Evolutionary conservation across 2,329 filamentous ascomycete species (phyloP).

Genomic region (Colletotrichum horii): DNA sequence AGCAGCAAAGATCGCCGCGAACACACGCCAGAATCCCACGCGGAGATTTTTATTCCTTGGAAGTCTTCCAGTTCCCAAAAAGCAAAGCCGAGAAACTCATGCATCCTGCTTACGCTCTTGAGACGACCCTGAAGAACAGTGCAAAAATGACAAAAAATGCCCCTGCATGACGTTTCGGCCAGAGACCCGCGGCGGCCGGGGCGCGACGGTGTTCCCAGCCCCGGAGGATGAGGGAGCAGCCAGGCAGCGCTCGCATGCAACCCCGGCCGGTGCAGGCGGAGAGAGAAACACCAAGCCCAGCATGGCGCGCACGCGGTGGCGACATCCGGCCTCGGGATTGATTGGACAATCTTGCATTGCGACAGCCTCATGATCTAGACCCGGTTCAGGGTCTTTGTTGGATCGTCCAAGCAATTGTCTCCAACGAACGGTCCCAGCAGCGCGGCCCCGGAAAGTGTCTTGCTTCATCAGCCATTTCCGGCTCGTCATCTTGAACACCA

Average conservation of each 20-base stretch:
- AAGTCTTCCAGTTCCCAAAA: background rate
- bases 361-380: constrained; percentile 17
- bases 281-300: background rate
- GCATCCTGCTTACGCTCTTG: background rate
- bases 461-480: background rate
- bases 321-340: background rate
- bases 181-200: background rate
- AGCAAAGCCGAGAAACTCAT: background rate
- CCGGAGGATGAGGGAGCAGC: background rate
- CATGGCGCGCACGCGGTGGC: background rate
- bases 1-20: constrained; percentile 1
- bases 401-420: background rate
- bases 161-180: background rate
- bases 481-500: background rate
- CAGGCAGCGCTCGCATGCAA: background rate
- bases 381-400: background rate
- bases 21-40: background rate
- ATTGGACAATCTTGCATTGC: background rate
- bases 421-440: background rate
- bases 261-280: background rate
- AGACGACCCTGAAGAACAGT: background rate
- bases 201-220: background rate
- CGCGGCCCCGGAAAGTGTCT: background rate
- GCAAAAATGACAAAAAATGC: background rate
- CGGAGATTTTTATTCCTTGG: background rate